Base-by-base conservation (phyloP, 108 stramenopile genomes). In the Skeletonema costatum region DNA sequence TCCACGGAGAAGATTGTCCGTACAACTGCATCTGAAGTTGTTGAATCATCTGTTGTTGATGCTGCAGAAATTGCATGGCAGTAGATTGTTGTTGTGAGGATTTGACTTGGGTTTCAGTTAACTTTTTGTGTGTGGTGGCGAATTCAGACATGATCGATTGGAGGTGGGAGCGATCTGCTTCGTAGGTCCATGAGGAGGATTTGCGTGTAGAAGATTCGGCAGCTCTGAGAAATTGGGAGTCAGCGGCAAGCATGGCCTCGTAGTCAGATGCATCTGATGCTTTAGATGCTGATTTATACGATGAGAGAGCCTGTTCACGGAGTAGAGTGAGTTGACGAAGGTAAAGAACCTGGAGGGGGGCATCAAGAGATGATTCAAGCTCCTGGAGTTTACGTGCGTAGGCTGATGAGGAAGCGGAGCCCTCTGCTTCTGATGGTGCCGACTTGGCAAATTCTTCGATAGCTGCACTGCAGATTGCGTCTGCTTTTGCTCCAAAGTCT, bases 1-100 rank as follows among this genome's bases (percentile, higher is more conserved):
- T 97, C 98, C 98, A 98, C 11, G 98, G 95, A 61, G 87, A 87
- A 2, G 85, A 72, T 71, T 96, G 95, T 51, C 96, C 96, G 73
- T 98, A 98, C 5, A 98, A 78, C 85, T 98, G 97, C 90, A 90
- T 86, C 73, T 98, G 97, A 62, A 98, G 74, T 69, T 97, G 96
- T 83, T 96, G 95, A 74, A 96, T 92, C 92, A 95, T 95, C 76
- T 97, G 95, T 81, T 97, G 97, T 82, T 98, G 98, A 70, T 87
- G 87, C 71, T 98, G 97, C 41, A 98, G 75, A 74, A 93, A 96
- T 85, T 90, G 91, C 96, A 98, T 96, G 64, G 95, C 93, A 13
- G 95, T 96, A 64, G 88, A 86, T 63, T 96, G 95, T 76, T 96
- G 90, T 66, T 92, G 87, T 7, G 96, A 92, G 38, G 86, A 85